These are phyloP conservation scores for Aspergillus wentii DNA, from an alignment of 495 filamentous ascomycete species.

Conservation along the genomic window DNA sequence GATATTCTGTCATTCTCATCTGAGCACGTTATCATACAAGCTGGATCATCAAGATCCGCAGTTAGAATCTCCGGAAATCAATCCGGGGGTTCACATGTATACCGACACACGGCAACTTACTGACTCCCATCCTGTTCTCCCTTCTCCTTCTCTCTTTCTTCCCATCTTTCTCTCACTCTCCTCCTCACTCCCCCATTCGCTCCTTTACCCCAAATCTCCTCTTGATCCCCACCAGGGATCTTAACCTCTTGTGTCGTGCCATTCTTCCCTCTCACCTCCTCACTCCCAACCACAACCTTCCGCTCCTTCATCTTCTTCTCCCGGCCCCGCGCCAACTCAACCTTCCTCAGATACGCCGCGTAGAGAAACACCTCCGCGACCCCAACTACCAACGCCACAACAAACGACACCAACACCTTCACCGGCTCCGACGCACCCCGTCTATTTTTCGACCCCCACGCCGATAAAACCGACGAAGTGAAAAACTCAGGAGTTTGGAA, in stretches of 20 bases:
- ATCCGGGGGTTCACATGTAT: too few species aligned
- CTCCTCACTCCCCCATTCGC: conserved; percentile 41
- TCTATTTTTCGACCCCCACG: conserved; percentile 6
- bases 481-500: conserved; percentile 47
- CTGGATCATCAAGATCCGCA: too few species aligned
- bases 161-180: conserved; percentile 41
- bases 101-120: too few species aligned
- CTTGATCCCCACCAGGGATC: conserved; percentile 14
- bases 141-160: conserved; percentile 25
- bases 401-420: conserved; percentile 33
- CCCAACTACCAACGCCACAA: conserved; percentile 56
- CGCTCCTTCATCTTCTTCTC: conserved; percentile 62
- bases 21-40: too few species aligned
- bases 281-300: conserved; percentile 63
- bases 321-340: conserved; percentile 64
- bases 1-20: too few species aligned
- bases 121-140: neutral
- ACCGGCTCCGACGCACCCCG: conserved; percentile 29
- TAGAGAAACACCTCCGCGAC: conserved; percentile 88
- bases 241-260: conserved; percentile 1
- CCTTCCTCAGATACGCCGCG: conserved; percentile 73
- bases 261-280: conserved; percentile 16
- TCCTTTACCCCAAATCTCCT: conserved; percentile 44
- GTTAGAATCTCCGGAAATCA: too few species aligned
- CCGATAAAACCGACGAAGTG: conserved; percentile 39